phyloP scores from a whole-genome alignment of 768 basidiomycete species.

The Leccinum imitatum region DNA sequence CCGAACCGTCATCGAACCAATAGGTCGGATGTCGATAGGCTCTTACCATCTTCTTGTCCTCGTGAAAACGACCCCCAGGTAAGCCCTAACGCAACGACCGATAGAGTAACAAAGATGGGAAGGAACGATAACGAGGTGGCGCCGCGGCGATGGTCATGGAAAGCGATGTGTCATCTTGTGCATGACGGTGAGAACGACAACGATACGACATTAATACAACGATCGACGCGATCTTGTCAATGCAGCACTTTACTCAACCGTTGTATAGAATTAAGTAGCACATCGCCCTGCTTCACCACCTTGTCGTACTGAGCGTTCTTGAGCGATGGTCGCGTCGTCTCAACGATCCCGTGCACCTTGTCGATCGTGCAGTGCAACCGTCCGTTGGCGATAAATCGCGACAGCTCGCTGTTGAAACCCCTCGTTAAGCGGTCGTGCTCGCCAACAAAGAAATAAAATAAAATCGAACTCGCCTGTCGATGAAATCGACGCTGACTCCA shows the following conservation, averaged over 20 bases:
- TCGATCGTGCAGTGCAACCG: slow-evolving; percentile 88
- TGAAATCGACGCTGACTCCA: slow-evolving; percentile 84
- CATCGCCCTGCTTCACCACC: slow-evolving; percentile 91
- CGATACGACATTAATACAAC: background rate
- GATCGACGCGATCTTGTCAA: slow-evolving; percentile 23
- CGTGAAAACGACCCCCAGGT: slow-evolving; percentile 9
- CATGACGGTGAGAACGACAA: background rate
- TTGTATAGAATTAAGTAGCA: slow-evolving; percentile 84
- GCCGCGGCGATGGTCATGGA: background rate
- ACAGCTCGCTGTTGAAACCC: slow-evolving; percentile 66
- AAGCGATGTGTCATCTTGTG: background rate
- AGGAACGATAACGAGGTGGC: slow-evolving; percentile 1
- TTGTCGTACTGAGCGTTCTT: slow-evolving; percentile 91
- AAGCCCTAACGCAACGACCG: slow-evolving; percentile 5
- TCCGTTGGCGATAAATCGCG: slow-evolving; percentile 86
- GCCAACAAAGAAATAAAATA: background rate
- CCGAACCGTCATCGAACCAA: slow-evolving; percentile 68
- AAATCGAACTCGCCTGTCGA: slow-evolving; percentile 66
- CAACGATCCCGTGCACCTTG: slow-evolving; percentile 91
- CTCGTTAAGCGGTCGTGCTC: background rate
- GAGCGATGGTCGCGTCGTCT: slow-evolving; percentile 75
- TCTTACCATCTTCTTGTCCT: slow-evolving; percentile 1
- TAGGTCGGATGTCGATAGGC: slow-evolving; percentile 44
- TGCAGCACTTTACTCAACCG: slow-evolving; percentile 87
- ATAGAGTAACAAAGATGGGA: slow-evolving; percentile 10